A percentile compares a stretch with the other conserved stretches of the same genome.
Evolutionary conservation across 768 basidiomycete genomes (phyloP).

Genomic region (Tylopilus rubrobrunneus): DNA sequence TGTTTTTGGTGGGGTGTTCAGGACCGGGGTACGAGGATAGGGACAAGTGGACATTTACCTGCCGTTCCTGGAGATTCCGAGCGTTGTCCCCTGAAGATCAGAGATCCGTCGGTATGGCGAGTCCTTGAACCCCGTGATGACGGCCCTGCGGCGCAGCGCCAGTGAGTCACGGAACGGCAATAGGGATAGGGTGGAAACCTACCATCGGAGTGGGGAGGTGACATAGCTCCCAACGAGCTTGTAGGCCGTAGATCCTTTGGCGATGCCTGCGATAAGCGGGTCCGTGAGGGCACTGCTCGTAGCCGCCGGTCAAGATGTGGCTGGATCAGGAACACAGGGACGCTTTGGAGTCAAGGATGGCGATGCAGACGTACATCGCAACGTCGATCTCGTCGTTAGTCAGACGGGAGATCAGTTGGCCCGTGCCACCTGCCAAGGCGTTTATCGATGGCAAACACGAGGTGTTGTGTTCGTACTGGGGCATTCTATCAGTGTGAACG

Average conservation of each 20-base stretch:
- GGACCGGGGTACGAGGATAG: not conserved
- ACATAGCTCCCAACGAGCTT: slow-evolving; percentile 93
- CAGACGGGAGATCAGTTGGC: slow-evolving; percentile 74
- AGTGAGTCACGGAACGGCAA: not conserved
- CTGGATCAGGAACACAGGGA: not conserved
- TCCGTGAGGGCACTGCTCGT: slow-evolving; percentile 80
- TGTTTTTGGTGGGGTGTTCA: not conserved
- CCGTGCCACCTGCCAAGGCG: slow-evolving; percentile 64
- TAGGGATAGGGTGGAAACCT: slow-evolving; percentile 8
- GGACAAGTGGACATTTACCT: slow-evolving; percentile 43
- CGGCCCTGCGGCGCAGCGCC: slow-evolving; percentile 58
- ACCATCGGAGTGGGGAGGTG: slow-evolving; percentile 85
- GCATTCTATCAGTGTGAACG: slow-evolving; percentile 85
- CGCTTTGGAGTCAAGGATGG: not conserved
- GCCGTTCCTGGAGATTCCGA: slow-evolving; percentile 87
- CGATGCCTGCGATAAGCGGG: slow-evolving; percentile 86
- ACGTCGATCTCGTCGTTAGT: slow-evolving; percentile 77
- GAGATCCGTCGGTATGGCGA: slow-evolving; percentile 64
- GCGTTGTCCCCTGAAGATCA: slow-evolving; percentile 74
- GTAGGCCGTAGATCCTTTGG: slow-evolving; percentile 83
- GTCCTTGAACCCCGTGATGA: slow-evolving; percentile 74
- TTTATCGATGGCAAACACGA: slow-evolving; percentile 17
- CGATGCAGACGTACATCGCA: slow-evolving; percentile 54
- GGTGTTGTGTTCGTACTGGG: slow-evolving; percentile 51
- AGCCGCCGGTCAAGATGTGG: not conserved